Evolutionary conservation across 169 alveolate genomes (phyloP), one percentile per base, ranked within the genome.

Genomic region (Cryptosporidium ryanae): DNA sequence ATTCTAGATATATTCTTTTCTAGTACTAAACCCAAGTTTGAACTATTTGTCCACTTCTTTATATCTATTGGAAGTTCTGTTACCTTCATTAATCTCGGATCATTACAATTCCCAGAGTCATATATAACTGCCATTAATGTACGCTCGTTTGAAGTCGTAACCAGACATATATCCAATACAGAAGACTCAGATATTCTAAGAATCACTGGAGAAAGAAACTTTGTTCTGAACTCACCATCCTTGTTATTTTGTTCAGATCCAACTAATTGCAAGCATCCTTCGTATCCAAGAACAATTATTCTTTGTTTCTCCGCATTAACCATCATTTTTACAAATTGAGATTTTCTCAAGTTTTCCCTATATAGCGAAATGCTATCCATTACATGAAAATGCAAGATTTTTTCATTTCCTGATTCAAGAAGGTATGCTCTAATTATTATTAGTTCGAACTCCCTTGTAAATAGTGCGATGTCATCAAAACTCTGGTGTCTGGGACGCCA

Each of bases 231-330:
- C 25, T 54, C 83, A 17, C 55, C 34, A 3, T 55, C 83, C 32
- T 38, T 66, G 13, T 7, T 68, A 21, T 21, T 15, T 17, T 27
- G 7, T 29, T 76, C 68, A 31, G 76, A 76, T n/a, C 50, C 64
- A 2, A 76, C 71, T 29, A 76, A 64, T 32, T 76, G 87, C 23
- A 76, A 61, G 18, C 87, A 76, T 2, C 87, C 87, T 29, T 76
- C 87, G 38, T 76, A 76, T 15, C 64, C 71, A n/a, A 76, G 23
- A 13, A 76, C n/a, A 10, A 76, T 46, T 43, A 76, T 59, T 59
- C 87, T 55, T 21, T 59, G 57, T 23, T 59, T 76, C 31, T 76
- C 68, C 4, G 87, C 43, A 38, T 76, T 57, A 38, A 76, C 49
- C 68, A 76, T 31, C 87, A 76, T 76, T 27, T 46, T 57, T 4